Base-by-base conservation (phyloP, 2,329 filamentous ascomycete genomes). In the Myriosclerotinia curreyana region DNA sequence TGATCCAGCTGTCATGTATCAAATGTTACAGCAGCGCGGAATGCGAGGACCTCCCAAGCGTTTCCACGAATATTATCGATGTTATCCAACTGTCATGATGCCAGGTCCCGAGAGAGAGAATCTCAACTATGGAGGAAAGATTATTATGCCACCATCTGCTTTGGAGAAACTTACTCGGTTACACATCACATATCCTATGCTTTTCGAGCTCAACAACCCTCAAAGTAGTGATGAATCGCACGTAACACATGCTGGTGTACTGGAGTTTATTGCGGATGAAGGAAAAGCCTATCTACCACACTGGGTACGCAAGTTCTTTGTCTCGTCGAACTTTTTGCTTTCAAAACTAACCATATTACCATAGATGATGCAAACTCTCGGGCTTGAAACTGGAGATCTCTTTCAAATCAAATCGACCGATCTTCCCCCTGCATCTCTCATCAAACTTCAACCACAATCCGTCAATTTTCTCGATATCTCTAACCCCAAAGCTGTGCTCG, bases 1-100 rank as follows among this genome's bases (percentile, higher is more conserved):
- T 40, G 71, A 74, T 56, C 72, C 72, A 28, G 67, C 69, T 62
- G 68, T 67, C 7, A 71, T 74, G 69, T 74, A 74, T 66, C 68
- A 72, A 15, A 71, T 74, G 69, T 62, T 74, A 17, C 71, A 71
- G 53, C 63, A 66, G 20, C 65, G 69, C 12, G 70, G 69, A 62
- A 68, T 65, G 65, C 60, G 70, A 50, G 67, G 67, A 25, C 60
- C 76, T 81, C 76, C 72, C 81, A 90, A 92, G 72, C 91, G 93
- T 66, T 99, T 99, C 80, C 94, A 99, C 77, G 95, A 99, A 78
- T 98, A 96, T 80, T 98, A 97, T 79, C 89, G 95, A 73, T 97
- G 93, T 81, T 99, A 98, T 74, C 95, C 95, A 51, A 85, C 97
- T 72, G 87, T 89, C 72, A 98, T 99, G 93, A 86, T 96, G 67